Conservation (phyloP, 2,329 filamentous ascomycete genomes). For the Aspergillus ustus region DNA sequence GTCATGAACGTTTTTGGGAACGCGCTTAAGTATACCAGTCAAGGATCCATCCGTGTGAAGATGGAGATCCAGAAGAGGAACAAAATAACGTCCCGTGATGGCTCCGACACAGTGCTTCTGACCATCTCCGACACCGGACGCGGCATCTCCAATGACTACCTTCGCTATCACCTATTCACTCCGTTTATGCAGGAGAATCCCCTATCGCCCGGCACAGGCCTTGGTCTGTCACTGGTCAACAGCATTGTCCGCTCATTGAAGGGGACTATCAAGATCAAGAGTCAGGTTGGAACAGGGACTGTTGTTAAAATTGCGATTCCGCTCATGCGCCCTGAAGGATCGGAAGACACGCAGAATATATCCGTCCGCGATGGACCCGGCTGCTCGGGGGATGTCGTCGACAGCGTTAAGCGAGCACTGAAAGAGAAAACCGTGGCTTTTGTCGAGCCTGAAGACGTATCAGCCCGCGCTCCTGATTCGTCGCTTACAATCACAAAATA, state of each 20-base stretch:
- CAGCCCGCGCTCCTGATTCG: not conserved
- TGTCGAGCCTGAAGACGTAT: not conserved
- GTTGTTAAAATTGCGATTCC: constrained; percentile 49
- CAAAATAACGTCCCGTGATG: not conserved
- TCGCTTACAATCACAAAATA: not conserved
- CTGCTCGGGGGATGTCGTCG: not conserved
- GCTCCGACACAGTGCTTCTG: constrained; percentile 26
- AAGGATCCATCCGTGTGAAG: constrained; percentile 44
- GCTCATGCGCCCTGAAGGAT: not conserved
- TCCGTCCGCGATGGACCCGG: not conserved
- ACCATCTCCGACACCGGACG: constrained; percentile 63
- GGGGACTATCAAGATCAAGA: constrained; percentile 59
- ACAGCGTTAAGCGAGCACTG: not conserved
- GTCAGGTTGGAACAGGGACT: constrained; percentile 54
- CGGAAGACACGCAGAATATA: not conserved
- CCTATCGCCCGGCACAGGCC: constrained; percentile 61
- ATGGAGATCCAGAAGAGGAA: constrained; percentile 32
- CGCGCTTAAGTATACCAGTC: constrained; percentile 50
- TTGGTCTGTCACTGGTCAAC: constrained; percentile 66
- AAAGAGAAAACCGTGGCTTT: not conserved
- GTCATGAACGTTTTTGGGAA: constrained; percentile 56
- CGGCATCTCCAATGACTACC: constrained; percentile 64
- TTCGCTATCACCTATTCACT: constrained; percentile 59
- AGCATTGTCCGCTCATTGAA: constrained; percentile 60
- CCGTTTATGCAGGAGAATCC: constrained; percentile 66